Conservation (phyloP, 2,329 filamentous ascomycete species). For the Diplodia seriata region DNA sequence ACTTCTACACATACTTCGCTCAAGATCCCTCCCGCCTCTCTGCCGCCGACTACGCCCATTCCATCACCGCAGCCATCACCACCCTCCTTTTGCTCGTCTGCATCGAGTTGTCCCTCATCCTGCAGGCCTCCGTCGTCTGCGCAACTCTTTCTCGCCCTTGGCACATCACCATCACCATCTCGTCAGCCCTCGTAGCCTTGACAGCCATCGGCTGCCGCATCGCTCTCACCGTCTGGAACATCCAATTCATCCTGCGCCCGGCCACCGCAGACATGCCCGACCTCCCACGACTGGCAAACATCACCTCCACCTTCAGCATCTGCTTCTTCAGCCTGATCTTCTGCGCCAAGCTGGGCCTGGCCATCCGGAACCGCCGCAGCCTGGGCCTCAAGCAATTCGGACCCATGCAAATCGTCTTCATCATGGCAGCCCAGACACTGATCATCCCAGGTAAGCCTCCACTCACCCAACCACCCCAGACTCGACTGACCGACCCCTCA, state of each 20-base stretch:
- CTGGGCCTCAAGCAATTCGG: constrained; percentile 67
- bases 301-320: constrained; percentile 63
- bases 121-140: constrained; percentile 70
- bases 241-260: constrained; percentile 35
- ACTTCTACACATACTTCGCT: constrained; percentile 67
- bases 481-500: constrained; percentile 36
- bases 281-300: constrained; percentile 49
- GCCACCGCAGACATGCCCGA: not conserved
- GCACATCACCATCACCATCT: constrained; percentile 54
- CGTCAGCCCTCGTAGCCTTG: constrained; percentile 59
- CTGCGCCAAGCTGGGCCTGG: constrained; percentile 65
- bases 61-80: constrained; percentile 58
- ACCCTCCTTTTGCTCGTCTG: constrained; percentile 61
- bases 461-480: not conserved
- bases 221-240: constrained; percentile 59
- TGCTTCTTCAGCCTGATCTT: constrained; percentile 70
- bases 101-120: constrained; percentile 65
- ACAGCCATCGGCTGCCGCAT: constrained; percentile 62
- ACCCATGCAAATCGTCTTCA: constrained; percentile 70
- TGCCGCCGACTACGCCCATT: constrained; percentile 52
- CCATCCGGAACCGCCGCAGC: constrained; percentile 61
- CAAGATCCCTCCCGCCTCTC: constrained; percentile 62
- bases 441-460: constrained; percentile 62
- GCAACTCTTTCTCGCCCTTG: constrained; percentile 56
- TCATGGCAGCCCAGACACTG: constrained; percentile 72